Base-by-base conservation (phyloP, 768 basidiomycete genomes). In the Cantharellus anzutake region DNA sequence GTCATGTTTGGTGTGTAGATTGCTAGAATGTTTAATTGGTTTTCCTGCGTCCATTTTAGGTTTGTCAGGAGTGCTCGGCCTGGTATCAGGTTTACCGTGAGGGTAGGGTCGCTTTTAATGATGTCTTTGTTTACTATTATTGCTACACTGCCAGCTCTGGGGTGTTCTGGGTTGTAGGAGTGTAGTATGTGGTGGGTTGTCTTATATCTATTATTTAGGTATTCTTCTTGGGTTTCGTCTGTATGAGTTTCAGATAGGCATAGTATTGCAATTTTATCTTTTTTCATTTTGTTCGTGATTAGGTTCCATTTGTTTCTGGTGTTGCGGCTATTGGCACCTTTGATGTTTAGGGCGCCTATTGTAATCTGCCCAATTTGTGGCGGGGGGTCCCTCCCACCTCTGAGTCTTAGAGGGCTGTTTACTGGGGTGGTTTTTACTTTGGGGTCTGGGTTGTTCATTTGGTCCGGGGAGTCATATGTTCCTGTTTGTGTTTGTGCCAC, bases 1-100 rank as follows among this genome's bases (percentile, higher is more conserved):
- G n/a, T n/a, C n/a, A n/a, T n/a, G 52, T 55, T 55, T 55, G 52
- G 52, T 7, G 52, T 37, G 35, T 55, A 55, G 52, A 55, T 37
- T 7, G 35, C 35, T 7, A 55, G 52, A 37, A 55, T 37, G 7
- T 7, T 55, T 7, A 55, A 5, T 37, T 7, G 11, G 35, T 7
- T 7, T 7, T 11, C 38, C 7, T 7, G 7, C 20, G 7, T 48
- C 52, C 52, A 55, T 55, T 7, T 11, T 7, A 55, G 7, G 5
- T 11, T 7, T 7, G 35, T 5, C 7, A 55, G 52, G 7, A 55
- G 52, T 11, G 52, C 52, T 14, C 52, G 52, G 14, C 52, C 52
- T 7, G 52, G 52, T 7, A 55, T 55, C 11, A 55, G 7, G 7
- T 55, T 37, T 7, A 5, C 7, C 14, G 7, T 5, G 7, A 14